phyloP scores from a whole-genome alignment of 2,329 filamentous ascomycete genomes.

The Anisogramma anomala region DNA sequence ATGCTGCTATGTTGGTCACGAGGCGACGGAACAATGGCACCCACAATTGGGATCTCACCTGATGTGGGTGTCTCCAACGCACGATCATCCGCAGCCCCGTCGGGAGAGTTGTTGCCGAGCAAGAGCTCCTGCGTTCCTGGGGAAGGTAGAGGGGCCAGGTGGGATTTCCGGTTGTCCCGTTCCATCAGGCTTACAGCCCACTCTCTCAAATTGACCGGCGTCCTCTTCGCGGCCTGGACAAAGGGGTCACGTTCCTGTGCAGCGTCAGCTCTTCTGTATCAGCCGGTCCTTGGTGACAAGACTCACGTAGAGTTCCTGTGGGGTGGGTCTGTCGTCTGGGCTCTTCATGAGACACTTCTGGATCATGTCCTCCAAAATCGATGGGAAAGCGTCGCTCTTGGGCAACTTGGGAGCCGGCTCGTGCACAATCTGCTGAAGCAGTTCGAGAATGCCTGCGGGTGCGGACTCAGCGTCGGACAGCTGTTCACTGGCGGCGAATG shows the following conservation, averaged over 20 bases:
- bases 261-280: not conserved
- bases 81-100: constrained; percentile 33
- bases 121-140: constrained; percentile 69
- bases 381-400: constrained; percentile 94
- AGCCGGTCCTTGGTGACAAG: not conserved
- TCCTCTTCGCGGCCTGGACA: constrained; percentile 90
- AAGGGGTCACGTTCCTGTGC: constrained; percentile 80
- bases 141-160: constrained; percentile 69
- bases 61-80: constrained; percentile 53
- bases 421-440: constrained; percentile 94
- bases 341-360: constrained; percentile 90
- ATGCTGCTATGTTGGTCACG: constrained; percentile 35
- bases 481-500: constrained; percentile 68
- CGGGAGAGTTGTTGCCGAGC: constrained; percentile 51
- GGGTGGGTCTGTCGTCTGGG: constrained; percentile 78
- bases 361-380: constrained; percentile 92
- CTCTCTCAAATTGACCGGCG: constrained; percentile 81
- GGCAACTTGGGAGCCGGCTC: constrained; percentile 88
- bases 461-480: constrained; percentile 64
- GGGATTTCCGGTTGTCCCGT: constrained; percentile 87
- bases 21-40: constrained; percentile 41
- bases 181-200: constrained; percentile 95
- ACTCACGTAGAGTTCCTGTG: constrained; percentile 81
- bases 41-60: constrained; percentile 58
- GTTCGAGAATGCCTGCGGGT: constrained; percentile 87